Evolutionary conservation across 768 basidiomycete genomes (phyloP).

Genomic region (Guyanaporus albipodus): DNA sequence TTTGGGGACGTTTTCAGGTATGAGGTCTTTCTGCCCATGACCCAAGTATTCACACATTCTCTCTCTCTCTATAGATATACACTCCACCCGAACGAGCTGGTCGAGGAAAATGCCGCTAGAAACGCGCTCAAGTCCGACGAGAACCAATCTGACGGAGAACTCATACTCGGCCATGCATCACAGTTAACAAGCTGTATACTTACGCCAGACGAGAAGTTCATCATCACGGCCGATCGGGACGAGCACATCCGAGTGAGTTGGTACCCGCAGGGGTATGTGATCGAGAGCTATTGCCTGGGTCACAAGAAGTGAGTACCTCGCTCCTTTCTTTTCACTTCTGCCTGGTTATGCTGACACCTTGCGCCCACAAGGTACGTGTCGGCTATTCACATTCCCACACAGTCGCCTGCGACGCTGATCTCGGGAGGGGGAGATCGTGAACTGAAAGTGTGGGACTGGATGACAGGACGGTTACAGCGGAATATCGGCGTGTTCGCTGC

Average conservation of each 20-base stretch:
- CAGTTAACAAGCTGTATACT: constrained; percentile 73
- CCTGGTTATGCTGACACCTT: background rate
- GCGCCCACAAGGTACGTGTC: constrained; percentile 65
- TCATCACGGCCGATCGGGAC: constrained; percentile 91
- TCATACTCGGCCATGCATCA: constrained; percentile 86
- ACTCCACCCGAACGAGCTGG: constrained; percentile 33
- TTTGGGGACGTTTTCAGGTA: constrained; percentile 92
- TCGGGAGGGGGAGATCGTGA: constrained; percentile 86
- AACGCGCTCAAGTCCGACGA: constrained; percentile 53
- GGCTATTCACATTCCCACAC: constrained; percentile 65
- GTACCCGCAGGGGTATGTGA: constrained; percentile 81
- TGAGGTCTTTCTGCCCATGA: constrained; percentile 12
- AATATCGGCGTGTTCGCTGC: constrained; percentile 49
- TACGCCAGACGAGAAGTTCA: constrained; percentile 60
- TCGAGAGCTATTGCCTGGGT: constrained; percentile 86
- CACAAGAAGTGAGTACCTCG: constrained; percentile 73
- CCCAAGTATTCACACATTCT: too few relatives aligned
- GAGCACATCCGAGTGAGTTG: constrained; percentile 92
- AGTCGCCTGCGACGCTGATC: constrained; percentile 48
- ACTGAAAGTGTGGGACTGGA: constrained; percentile 80
- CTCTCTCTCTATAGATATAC: constrained; percentile 56
- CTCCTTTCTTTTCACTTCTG: background rate
- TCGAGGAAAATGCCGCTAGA: constrained; percentile 27
- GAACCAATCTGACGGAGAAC: constrained; percentile 62
- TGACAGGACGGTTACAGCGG: constrained; percentile 50